Percentiles rank a stretch among this genome's conserved stretches.
These are phyloP conservation scores for Phycomyces nitens DNA, from an alignment of 192 early-diverging fungal species.

Conservation along the genomic window DNA sequence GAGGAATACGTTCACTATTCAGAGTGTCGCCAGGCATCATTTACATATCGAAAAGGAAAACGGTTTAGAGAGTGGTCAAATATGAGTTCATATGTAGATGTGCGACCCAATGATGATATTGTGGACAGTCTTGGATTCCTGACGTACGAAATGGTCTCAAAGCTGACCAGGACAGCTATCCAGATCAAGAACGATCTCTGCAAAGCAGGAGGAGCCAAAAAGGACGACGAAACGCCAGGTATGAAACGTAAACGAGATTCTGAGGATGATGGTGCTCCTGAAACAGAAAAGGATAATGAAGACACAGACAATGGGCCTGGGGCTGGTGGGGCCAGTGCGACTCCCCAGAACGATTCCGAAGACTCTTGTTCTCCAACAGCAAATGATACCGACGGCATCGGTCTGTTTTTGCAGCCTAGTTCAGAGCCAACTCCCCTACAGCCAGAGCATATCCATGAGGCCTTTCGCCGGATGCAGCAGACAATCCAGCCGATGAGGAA, in stretches of 20 bases:
- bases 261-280: constrained; percentile 2
- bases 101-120: constrained; percentile 88
- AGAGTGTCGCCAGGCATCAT: constrained; percentile 96
- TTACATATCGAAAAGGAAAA: constrained; percentile 92
- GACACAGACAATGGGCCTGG: neutral
- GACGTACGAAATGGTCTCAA: constrained; percentile 91
- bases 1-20: constrained; percentile 99
- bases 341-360: neutral
- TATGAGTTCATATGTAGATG: constrained; percentile 84
- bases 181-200: constrained; percentile 69
- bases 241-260: constrained; percentile 6
- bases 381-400: constrained; percentile 38
- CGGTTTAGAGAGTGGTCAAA: constrained; percentile 94
- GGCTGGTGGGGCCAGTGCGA: neutral
- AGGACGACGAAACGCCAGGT: constrained; percentile 13
- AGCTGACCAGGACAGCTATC: constrained; percentile 85
- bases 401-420: constrained; percentile 77
- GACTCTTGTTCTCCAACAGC: neutral
- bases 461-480: constrained; percentile 80
- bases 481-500: constrained; percentile 71
- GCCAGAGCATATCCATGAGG: constrained; percentile 90
- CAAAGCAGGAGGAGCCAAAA: constrained; percentile 22
- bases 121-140: constrained; percentile 97
- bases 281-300: constrained; percentile 1
- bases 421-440: constrained; percentile 78